Base-by-base conservation (phyloP, 1,139 yeast species). In the Magnusiomyces ingens region DNA sequence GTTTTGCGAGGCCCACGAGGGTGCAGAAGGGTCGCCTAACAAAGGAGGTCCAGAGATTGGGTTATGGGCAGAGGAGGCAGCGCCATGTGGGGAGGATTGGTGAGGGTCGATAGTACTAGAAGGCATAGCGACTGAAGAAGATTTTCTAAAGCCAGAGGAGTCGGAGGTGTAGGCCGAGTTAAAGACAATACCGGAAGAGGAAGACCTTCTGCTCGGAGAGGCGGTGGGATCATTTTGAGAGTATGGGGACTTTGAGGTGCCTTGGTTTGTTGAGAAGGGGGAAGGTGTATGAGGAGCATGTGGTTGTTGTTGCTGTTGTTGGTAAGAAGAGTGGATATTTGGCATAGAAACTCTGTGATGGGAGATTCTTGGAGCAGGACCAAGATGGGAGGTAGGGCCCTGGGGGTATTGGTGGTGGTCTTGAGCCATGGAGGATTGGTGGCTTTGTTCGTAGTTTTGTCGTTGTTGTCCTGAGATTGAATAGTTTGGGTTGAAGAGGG, bases 311-410 rank as follows among this genome's bases (percentile, higher is more conserved):
- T 29, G 40, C 21, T 41, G 50, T 18, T 26, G 53, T 17, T 41
- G 98, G 99, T 1, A 99, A 93, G 71, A 99, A 93, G 65, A 85
- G 29, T 52, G 51, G 15, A 49, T 47, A 19, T 47, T 47, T 37
- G 49, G 49, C 18, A 47, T 12, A 19, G 49, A 47, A 5, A 47
- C 49, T 21, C 49, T 21, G 6, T 47, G 49, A 13, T 13, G 48
- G 11, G 40, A 36, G 18, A 42, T 32, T 26, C 32, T 26, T n/a
- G 26, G 26, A 22, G 17, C 17, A 43, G 40, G 43, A 29, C 53
- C 12, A n/a, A 46, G 37, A 10, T 50, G 36, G 11, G 49, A 36
- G 17, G 17, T 6, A 5, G 32, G 8, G 4, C 32, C 32, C 15
- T 29, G 41, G 48, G 47, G 53, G 42, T 15, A 15, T 42, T 44